Conservation (phyloP, 306 rosid species). For the Pyrus communis region DNA sequence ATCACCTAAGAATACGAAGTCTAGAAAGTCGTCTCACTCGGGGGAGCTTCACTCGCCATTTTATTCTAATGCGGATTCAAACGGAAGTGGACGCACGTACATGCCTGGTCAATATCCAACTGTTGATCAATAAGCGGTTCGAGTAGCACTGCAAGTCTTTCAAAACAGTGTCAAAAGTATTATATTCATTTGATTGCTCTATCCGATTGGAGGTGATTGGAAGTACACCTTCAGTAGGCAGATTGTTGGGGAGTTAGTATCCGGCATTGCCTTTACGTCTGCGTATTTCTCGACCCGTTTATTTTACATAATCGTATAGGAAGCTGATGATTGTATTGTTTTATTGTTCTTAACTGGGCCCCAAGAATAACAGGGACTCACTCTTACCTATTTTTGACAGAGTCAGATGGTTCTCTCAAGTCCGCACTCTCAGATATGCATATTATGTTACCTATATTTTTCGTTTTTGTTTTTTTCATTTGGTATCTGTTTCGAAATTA, state of each 20-base stretch:
- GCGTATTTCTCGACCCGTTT: constrained; percentile 1
- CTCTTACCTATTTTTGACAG: background rate
- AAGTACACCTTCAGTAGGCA: constrained; percentile 32
- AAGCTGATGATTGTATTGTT: background rate
- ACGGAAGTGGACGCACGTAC: constrained; percentile 54
- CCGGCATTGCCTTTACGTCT: constrained; percentile 13
- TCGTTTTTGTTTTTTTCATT: background rate
- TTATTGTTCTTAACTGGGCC: constrained; percentile 12
- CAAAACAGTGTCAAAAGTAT: constrained; percentile 16
- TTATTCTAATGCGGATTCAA: constrained; percentile 60
- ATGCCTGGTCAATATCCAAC: constrained; percentile 46
- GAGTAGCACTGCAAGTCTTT: background rate
- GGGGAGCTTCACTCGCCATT: constrained; percentile 73
- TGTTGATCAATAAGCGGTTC: constrained; percentile 32
- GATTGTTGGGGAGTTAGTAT: constrained; percentile 26
- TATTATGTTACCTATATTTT: no score
- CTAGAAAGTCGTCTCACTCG: constrained; percentile 76
- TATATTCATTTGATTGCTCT: constrained; percentile 54
- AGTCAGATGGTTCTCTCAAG: background rate
- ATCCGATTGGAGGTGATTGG: constrained; percentile 29
- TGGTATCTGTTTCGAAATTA: no score
- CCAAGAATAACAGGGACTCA: constrained; percentile 20
- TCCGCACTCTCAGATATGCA: constrained; percentile 1
- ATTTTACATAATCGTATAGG: constrained; percentile 4
- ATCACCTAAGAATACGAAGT: constrained; percentile 63